phyloP scores from a whole-genome alignment of 2,329 filamentous ascomycete species.

The Cladosporium colombiae region DNA sequence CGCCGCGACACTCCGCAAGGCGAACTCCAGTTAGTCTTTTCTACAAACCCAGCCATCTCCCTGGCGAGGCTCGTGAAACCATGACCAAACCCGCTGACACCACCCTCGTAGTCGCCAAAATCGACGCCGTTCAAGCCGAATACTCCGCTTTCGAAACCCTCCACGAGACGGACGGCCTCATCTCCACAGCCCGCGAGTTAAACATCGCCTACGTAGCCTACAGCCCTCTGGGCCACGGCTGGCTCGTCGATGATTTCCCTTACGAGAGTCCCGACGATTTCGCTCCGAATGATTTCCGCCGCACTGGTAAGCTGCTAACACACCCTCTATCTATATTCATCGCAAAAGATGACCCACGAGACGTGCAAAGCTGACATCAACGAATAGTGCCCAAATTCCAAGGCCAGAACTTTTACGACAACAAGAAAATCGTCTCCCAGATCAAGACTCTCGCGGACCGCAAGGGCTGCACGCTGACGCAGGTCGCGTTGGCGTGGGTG shows the following conservation, averaged over 20 bases:
- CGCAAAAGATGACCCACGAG: conserved; percentile 18
- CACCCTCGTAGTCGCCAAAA: conserved; percentile 37
- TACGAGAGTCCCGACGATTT: conserved; percentile 29
- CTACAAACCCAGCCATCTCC: neutral
- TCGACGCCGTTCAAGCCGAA: conserved; percentile 57
- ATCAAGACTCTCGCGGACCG: conserved; percentile 60
- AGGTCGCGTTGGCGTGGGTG: conserved; percentile 69
- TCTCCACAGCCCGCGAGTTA: conserved; percentile 50
- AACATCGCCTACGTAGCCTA: conserved; percentile 69
- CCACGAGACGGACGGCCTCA: conserved; percentile 36
- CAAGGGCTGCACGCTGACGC: conserved; percentile 61
- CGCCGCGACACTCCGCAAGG: conserved; percentile 53
- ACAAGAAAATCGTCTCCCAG: conserved; percentile 62
- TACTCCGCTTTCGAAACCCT: conserved; percentile 47
- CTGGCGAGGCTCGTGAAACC: no score
- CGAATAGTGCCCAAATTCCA: conserved; percentile 60
- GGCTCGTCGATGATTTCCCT: conserved; percentile 54
- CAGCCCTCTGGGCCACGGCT: conserved; percentile 65
- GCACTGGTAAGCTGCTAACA: conserved; percentile 11
- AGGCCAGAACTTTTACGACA: conserved; percentile 63
- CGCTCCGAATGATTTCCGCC: conserved; percentile 44
- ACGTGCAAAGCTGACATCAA: conserved; percentile 3
- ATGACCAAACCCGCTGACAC: neutral
- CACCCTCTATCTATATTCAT: neutral
- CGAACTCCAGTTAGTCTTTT: conserved; percentile 23